phyloP scores from a whole-genome alignment of 2,329 filamentous ascomycete genomes.

The Calonectria pteridis region DNA sequence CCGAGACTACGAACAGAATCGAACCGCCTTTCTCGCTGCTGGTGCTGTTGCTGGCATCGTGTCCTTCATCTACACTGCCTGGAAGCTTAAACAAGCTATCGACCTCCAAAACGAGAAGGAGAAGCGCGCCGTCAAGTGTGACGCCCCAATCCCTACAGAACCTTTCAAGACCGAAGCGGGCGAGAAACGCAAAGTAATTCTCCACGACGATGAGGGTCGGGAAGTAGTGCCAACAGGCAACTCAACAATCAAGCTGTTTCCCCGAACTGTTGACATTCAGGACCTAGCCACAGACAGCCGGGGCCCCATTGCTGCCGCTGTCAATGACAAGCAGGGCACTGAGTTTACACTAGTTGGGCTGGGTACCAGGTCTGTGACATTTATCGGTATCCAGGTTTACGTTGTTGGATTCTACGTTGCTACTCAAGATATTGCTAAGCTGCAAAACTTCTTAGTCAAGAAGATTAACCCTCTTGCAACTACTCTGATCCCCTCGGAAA shows the following conservation, averaged over 20 bases:
- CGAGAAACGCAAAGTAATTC: slow-evolving; percentile 67
- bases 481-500: slow-evolving; percentile 85
- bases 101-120: slow-evolving; percentile 49
- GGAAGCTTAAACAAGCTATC: slow-evolving; percentile 61
- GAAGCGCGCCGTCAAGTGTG: slow-evolving; percentile 58
- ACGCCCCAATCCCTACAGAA: slow-evolving; percentile 55
- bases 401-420: slow-evolving; percentile 94
- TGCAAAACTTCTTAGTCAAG: slow-evolving; percentile 83
- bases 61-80: slow-evolving; percentile 64
- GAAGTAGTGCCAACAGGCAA: slow-evolving; percentile 87
- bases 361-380: slow-evolving; percentile 90
- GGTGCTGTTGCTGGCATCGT: slow-evolving; percentile 64
- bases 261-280: slow-evolving; percentile 75
- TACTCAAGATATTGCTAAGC: slow-evolving; percentile 81
- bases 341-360: slow-evolving; percentile 92
- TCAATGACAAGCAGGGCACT: slow-evolving; percentile 58
- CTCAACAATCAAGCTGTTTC: slow-evolving; percentile 82
- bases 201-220: slow-evolving; percentile 76
- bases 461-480: slow-evolving; percentile 83
- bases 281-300: slow-evolving; percentile 51
- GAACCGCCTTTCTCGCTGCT: slow-evolving; percentile 64
- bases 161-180: slow-evolving; percentile 63
- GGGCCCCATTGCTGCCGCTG: slow-evolving; percentile 53
- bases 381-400: slow-evolving; percentile 92
- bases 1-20: slow-evolving; percentile 63